Percentiles rank a stretch among this genome's conserved stretches.
phyloP scores from a whole-genome alignment of 2,329 filamentous ascomycete genomes.

The Tolypocladium nubicola region DNA sequence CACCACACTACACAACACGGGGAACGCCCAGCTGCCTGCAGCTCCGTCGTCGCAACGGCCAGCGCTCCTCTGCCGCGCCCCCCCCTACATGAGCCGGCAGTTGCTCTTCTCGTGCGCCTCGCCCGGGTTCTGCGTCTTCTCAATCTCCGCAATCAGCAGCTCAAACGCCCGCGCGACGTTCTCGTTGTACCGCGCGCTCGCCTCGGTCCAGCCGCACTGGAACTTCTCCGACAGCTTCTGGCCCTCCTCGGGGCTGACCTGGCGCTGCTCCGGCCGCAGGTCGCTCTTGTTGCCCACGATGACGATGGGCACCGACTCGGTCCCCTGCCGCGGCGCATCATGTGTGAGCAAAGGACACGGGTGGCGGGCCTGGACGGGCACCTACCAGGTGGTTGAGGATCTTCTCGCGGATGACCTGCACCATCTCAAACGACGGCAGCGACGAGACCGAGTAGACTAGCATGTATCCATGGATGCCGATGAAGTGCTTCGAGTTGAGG shows the following conservation, averaged over 20 bases:
- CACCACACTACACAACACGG: neutral
- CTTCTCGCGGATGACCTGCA: constrained; percentile 90
- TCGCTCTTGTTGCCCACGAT: constrained; percentile 98
- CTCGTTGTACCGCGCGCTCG: constrained; percentile 86
- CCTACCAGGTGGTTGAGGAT: constrained; percentile 89
- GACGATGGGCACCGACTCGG: constrained; percentile 84
- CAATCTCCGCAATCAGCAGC: constrained; percentile 86
- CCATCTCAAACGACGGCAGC: constrained; percentile 93
- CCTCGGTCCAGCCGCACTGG: constrained; percentile 89
- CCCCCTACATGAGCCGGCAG: constrained; percentile 68
- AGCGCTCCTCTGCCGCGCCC: neutral
- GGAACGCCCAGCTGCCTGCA: constrained; percentile 3
- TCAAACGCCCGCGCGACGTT: constrained; percentile 92
- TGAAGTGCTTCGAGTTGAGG: constrained; percentile 96
- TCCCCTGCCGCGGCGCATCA: constrained; percentile 48
- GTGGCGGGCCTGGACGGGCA: constrained; percentile 4
- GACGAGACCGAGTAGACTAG: constrained; percentile 97
- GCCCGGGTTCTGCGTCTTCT: constrained; percentile 84
- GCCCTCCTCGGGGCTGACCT: constrained; percentile 79
- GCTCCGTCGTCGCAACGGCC: neutral
- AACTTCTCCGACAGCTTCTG: constrained; percentile 77
- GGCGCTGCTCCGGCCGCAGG: constrained; percentile 81
- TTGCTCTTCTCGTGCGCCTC: constrained; percentile 73
- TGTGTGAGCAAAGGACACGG: neutral
- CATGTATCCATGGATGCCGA: constrained; percentile 98